Evolutionary conservation across 139 green algal species (phyloP).

Genomic region (Chlorella ohadii): DNA sequence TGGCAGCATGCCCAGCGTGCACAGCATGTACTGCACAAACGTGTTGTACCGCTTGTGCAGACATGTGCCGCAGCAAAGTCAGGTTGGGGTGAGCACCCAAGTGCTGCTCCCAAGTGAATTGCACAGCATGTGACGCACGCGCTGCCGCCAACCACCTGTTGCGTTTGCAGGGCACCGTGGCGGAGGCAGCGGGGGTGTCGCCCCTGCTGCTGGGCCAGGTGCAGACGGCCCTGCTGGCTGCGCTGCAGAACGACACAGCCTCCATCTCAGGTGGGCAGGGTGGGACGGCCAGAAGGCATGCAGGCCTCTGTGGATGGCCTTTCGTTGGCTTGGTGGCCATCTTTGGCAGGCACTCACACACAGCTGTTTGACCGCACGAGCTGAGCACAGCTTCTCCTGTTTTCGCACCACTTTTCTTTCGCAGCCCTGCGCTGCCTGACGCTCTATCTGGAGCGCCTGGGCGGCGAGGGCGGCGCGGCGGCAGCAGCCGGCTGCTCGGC

Average conservation of each 20-base stretch:
- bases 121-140: too few species aligned
- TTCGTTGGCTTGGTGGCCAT: too few species aligned
- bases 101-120: too few species aligned
- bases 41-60: too few species aligned
- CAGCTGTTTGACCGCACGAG: too few species aligned
- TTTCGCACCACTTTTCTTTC: not conserved
- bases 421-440: conserved; percentile 41
- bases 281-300: not conserved
- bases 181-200: not conserved
- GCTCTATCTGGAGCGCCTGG: conserved; percentile 44
- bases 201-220: conserved; percentile 17
- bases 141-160: too few species aligned
- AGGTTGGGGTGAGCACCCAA: too few species aligned
- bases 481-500: not conserved
- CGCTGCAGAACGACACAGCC: conserved; percentile 32
- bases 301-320: not conserved
- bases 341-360: not conserved
- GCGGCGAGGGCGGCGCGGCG: not conserved
- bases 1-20: not conserved
- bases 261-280: conserved; percentile 17
- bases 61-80: too few species aligned
- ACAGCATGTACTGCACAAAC: not conserved
- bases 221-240: not conserved
- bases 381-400: not conserved
- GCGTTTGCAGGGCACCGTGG: not conserved